Conservation (phyloP, 179 eudicot species). For the Beta lomatogona region DNA sequence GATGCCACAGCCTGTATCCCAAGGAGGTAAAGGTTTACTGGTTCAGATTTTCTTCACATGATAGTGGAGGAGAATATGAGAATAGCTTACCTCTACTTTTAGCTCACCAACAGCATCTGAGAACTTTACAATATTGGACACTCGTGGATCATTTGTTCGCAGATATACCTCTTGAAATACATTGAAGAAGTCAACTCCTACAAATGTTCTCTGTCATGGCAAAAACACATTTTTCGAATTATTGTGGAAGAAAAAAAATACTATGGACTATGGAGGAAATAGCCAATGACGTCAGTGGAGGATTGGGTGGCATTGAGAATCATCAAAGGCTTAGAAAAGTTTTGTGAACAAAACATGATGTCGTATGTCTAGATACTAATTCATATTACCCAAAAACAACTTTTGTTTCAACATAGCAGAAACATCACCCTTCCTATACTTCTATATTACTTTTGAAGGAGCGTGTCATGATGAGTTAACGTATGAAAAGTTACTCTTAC, state of each 20-base stretch:
- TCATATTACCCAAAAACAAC: neutral
- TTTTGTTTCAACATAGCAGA: neutral
- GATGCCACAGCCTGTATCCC: conserved; percentile 78
- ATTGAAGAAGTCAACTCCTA: conserved; percentile 85
- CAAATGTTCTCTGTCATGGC: conserved; percentile 79
- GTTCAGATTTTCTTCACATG: neutral
- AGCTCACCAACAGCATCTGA: conserved; percentile 90
- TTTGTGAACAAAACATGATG: neutral
- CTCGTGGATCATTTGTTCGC: conserved; percentile 73
- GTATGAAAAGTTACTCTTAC: neutral
- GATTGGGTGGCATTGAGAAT: conserved; percentile 1
- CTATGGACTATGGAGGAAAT: neutral
- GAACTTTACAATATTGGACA: conserved; percentile 88
- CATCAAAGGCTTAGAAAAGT: neutral
- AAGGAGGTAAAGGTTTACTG: conserved; percentile 6
- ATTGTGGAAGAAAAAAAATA: neutral
- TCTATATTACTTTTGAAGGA: neutral
- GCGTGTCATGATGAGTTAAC: neutral
- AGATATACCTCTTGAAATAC: conserved; percentile 90
- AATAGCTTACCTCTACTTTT: conserved; percentile 82
- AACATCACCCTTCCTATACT: neutral
- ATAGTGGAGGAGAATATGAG: neutral
- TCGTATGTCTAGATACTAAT: neutral
- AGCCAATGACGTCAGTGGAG: neutral
- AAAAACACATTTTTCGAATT: neutral